Evolutionary conservation across 805 yeast species (phyloP).

Genomic region (Lachancea thermotolerans): DNA sequence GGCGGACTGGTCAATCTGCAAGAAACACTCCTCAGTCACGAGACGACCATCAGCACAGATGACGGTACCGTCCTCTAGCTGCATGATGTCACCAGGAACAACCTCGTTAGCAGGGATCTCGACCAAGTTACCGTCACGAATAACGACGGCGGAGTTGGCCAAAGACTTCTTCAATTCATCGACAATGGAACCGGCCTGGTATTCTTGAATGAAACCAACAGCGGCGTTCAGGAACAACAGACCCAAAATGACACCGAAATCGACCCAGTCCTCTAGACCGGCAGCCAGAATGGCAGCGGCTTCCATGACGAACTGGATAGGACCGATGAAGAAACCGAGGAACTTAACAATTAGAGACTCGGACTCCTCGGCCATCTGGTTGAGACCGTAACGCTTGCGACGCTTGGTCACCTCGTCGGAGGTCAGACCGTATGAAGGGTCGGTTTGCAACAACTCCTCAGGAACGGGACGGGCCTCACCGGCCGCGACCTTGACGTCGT

Average conservation of each 20-base stretch:
- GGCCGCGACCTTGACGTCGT: slow-evolving; percentile 39
- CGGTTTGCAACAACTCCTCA: slow-evolving; percentile 78
- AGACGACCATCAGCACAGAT: slow-evolving; percentile 91
- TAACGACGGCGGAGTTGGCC: slow-evolving; percentile 80
- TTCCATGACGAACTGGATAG: slow-evolving; percentile 95
- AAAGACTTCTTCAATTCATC: slow-evolving; percentile 93
- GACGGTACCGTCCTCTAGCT: slow-evolving; percentile 88
- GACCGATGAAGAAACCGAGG: slow-evolving; percentile 85
- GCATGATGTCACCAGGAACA: slow-evolving; percentile 93
- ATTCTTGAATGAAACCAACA: slow-evolving; percentile 96
- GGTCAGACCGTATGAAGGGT: slow-evolving; percentile 69
- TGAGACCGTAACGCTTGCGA: slow-evolving; percentile 85
- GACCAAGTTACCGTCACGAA: slow-evolving; percentile 71
- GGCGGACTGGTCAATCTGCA: slow-evolving; percentile 94
- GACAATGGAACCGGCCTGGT: slow-evolving; percentile 96
- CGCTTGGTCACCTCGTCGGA: slow-evolving; percentile 73
- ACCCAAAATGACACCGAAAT: slow-evolving; percentile 95
- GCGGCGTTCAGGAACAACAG: slow-evolving; percentile 77
- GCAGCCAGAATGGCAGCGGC: slow-evolving; percentile 94
- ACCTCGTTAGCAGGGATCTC: slow-evolving; percentile 79
- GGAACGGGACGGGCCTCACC: slow-evolving; percentile 72
- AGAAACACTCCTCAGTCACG: slow-evolving; percentile 75
- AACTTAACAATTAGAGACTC: slow-evolving; percentile 77
- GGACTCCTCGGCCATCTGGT: slow-evolving; percentile 85
- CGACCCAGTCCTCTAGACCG: slow-evolving; percentile 97